phyloP scores from a whole-genome alignment of 805 yeast genomes.

The Yarrowia sp. region DNA sequence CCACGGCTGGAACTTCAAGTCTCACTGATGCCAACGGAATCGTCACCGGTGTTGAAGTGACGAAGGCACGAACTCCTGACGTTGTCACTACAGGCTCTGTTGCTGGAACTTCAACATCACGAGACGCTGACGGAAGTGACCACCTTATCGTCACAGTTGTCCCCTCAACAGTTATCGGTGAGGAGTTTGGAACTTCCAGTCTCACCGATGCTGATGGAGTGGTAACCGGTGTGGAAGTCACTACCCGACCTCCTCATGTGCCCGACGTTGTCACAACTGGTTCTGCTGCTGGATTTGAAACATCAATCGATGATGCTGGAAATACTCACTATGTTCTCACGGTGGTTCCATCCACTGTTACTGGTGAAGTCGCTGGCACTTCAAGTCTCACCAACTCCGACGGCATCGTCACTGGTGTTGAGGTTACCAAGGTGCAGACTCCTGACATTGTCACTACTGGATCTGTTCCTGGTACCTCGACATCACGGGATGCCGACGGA shows the following conservation, averaged over 20 bases:
- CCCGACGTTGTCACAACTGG: neutral
- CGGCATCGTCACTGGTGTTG: slow-evolving; percentile 3
- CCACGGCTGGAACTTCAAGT: neutral
- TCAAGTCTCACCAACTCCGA: neutral
- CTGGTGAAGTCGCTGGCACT: neutral
- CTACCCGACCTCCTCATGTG: neutral
- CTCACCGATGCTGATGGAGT: neutral
- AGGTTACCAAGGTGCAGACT: neutral
- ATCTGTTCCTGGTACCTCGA: neutral
- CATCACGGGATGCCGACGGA: neutral
- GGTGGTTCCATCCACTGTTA: neutral
- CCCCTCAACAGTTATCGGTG: neutral
- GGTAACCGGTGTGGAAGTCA: neutral
- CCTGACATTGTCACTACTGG: neutral
- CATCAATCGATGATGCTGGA: neutral
- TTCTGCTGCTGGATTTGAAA: neutral
- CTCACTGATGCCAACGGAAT: neutral
- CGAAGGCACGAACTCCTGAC: neutral
- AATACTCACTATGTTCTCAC: neutral
- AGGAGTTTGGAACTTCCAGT: neutral
- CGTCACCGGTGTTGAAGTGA: neutral
- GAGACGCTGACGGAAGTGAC: neutral
- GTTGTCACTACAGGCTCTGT: neutral
- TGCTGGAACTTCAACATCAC: neutral
- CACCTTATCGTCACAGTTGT: neutral